Evolutionary conservation across 2,329 filamentous ascomycete genomes (phyloP).

Genomic region (Ophiobolus disseminans): DNA sequence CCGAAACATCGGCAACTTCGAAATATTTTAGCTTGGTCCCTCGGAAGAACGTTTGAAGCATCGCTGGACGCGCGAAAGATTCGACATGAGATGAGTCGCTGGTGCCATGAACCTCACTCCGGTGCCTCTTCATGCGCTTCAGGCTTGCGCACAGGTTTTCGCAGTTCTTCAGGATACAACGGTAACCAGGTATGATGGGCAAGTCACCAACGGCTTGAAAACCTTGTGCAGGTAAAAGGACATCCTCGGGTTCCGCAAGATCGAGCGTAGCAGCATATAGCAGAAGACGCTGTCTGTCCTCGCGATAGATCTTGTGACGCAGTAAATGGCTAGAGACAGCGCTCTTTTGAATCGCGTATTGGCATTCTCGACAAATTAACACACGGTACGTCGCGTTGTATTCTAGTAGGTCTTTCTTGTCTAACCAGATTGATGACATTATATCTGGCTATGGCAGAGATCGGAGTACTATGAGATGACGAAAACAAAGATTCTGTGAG

Average conservation of each 20-base stretch:
- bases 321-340: constrained; percentile 48
- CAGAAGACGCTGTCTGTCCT: constrained; percentile 37
- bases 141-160: constrained; percentile 40
- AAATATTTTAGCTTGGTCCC: constrained; percentile 51
- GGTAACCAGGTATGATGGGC: constrained; percentile 37
- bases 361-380: constrained; percentile 47
- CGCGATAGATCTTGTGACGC: constrained; percentile 49
- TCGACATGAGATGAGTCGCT: constrained; percentile 3
- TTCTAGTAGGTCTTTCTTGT: constrained; percentile 22
- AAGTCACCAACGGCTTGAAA: constrained; percentile 36
- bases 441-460: not conserved
- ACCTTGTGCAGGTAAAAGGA: constrained; percentile 26
- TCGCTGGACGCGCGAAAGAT: constrained; percentile 20
- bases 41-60: constrained; percentile 50
- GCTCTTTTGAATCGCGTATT: constrained; percentile 50
- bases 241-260: constrained; percentile 42
- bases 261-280: constrained; percentile 30
- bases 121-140: constrained; percentile 48
- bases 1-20: constrained; percentile 33
- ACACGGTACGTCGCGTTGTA: constrained; percentile 33
- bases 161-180: constrained; percentile 37
- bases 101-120: constrained; percentile 34
- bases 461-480: not conserved
- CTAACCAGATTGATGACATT: not conserved
- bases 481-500: not conserved